Conservation (phyloP, 768 basidiomycete species). For the Suillus alpinus region DNA sequence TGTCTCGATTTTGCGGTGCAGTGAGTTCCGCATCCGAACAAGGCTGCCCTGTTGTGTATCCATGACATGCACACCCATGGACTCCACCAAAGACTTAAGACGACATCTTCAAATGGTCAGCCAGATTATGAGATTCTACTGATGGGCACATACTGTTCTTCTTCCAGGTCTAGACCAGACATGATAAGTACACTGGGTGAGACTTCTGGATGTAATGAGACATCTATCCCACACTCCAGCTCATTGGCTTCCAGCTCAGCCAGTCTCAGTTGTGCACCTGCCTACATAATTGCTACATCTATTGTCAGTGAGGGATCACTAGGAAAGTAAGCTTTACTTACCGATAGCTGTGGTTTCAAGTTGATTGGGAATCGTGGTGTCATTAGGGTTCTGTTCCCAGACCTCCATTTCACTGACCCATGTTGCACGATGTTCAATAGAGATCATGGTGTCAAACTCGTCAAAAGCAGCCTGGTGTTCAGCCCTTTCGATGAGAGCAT, state of each 20-base stretch:
- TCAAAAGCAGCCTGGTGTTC: constrained; percentile 1
- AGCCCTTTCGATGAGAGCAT: not conserved
- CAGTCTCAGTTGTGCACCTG: constrained; percentile 17
- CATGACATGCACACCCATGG: too few species aligned
- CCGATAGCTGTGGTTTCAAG: constrained; percentile 9
- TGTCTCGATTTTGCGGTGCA: constrained; percentile 22
- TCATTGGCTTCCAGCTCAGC: constrained; percentile 21
- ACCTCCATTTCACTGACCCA: constrained; percentile 20
- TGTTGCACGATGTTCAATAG: not conserved
- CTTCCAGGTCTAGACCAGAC: constrained; percentile 16
- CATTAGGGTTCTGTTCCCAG: constrained; percentile 20
- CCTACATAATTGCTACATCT: constrained; percentile 9
- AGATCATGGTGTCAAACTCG: not conserved
- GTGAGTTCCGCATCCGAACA: constrained; percentile 17
- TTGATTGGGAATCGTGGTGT: constrained; percentile 13
- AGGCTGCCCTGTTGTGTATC: too few species aligned
- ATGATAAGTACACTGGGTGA: constrained; percentile 7
- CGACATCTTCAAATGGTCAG: not conserved
- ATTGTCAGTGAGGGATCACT: not conserved
- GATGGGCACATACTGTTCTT: constrained; percentile 10
- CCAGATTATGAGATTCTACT: not conserved
- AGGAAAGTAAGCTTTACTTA: not conserved
- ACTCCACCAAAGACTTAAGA: not conserved
- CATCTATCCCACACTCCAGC: not conserved
- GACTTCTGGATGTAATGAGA: constrained; percentile 7